Evolutionary conservation across 768 basidiomycete genomes (phyloP).

Genomic region (Amanita exitialis): DNA sequence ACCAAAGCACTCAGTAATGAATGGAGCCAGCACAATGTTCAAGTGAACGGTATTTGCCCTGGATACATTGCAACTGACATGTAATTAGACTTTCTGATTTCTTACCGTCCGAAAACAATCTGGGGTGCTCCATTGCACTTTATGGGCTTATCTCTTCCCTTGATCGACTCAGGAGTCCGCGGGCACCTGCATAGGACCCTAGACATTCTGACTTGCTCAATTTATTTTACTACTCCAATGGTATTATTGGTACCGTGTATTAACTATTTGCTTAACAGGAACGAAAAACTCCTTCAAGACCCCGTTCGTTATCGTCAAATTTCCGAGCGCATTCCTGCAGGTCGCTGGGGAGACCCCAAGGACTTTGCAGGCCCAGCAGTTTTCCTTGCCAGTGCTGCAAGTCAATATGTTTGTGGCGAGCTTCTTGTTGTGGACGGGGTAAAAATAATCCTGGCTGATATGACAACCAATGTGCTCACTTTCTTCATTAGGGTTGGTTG

Average conservation of each 20-base stretch:
- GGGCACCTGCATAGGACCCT: background rate
- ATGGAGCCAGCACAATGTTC: conserved; percentile 69
- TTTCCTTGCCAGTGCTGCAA: conserved; percentile 59
- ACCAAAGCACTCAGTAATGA: conserved; percentile 91
- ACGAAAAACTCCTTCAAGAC: conserved; percentile 40
- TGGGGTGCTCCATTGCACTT: background rate
- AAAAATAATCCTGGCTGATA: conserved; percentile 15
- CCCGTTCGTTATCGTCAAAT: conserved; percentile 62
- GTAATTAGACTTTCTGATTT: conserved; percentile 23
- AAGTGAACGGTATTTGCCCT: conserved; percentile 83
- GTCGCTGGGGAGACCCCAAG: conserved; percentile 58
- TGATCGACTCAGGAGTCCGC: conserved; percentile 1
- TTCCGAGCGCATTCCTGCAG: conserved; percentile 63
- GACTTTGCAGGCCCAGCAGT: conserved; percentile 71
- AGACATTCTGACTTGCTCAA: conserved; percentile 1
- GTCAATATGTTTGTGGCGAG: conserved; percentile 68
- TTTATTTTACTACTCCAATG: background rate
- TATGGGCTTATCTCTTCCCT: background rate
- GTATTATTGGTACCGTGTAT: background rate
- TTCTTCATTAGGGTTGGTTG: conserved; percentile 46
- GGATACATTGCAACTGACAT: conserved; percentile 89
- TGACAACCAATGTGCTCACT: conserved; percentile 5
- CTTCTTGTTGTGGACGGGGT: conserved; percentile 63
- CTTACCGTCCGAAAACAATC: background rate
- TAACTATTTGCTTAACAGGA: conserved; percentile 20